Conservation (phyloP, 75 land plant genomes). For the Pinus tabuliformis region DNA sequence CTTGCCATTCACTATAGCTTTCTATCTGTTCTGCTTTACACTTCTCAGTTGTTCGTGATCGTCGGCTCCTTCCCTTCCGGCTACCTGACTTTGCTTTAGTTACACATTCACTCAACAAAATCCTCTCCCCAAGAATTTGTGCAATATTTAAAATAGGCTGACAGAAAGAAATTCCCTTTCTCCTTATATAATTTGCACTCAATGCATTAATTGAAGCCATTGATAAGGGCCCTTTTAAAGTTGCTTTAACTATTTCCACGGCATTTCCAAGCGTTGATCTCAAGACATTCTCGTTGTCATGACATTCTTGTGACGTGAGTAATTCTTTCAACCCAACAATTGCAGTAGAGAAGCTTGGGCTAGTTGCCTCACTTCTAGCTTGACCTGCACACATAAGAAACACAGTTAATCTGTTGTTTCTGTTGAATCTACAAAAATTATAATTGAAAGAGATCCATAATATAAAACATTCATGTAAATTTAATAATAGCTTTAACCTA, state of each 20-base stretch:
- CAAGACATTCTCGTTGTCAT: conserved; percentile 12
- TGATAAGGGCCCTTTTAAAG: conserved; percentile 4
- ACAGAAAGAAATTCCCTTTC: conserved; percentile 16
- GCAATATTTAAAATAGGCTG: conserved; percentile 37
- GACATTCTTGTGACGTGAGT: conserved; percentile 5
- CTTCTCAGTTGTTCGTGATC: conserved; percentile 17
- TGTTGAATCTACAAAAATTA: not conserved
- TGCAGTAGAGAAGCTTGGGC: conserved; percentile 1
- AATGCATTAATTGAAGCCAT: conserved; percentile 6
- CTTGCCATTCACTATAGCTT: conserved; percentile 43
- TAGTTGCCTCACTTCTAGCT: not conserved
- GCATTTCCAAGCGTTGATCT: conserved; percentile 37
- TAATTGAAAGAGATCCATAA: not conserved
- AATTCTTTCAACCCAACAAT: conserved; percentile 43
- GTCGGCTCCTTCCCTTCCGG: conserved; percentile 35
- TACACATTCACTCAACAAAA: conserved; percentile 55
- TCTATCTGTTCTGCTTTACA: conserved; percentile 12
- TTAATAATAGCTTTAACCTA: not conserved
- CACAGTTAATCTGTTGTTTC: not conserved
- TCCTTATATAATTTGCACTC: not conserved
- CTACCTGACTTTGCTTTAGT: conserved; percentile 41
- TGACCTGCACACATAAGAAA: conserved; percentile 1
- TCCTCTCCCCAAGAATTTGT: conserved; percentile 57
- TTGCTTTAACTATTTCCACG: conserved; percentile 38
- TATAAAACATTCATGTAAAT: not conserved